Conservation (phyloP, 2,329 filamentous ascomycete genomes). For the Neonectria punicea region DNA sequence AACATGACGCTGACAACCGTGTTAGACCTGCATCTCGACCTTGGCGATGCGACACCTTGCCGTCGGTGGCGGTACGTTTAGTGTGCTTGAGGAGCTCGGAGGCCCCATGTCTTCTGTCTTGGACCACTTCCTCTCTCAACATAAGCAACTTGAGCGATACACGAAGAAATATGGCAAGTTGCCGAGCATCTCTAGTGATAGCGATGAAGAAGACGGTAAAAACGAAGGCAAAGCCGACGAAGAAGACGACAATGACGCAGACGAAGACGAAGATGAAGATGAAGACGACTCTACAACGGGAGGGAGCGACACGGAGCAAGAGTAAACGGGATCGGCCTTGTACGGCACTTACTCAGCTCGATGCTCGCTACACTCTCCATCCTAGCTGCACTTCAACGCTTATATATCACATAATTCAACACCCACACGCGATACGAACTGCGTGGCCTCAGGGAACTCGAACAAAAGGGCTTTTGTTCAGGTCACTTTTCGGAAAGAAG, state of each 20-base stretch:
- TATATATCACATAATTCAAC: slow-evolving; percentile 37
- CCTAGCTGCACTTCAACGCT: slow-evolving; percentile 7
- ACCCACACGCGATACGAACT: slow-evolving; percentile 30
- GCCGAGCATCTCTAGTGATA: slow-evolving; percentile 35
- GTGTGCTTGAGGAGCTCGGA: slow-evolving; percentile 76
- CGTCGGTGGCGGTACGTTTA: slow-evolving; percentile 71
- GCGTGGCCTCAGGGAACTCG: slow-evolving; percentile 24
- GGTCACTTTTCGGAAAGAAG: background rate
- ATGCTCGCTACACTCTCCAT: background rate
- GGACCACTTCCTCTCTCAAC: slow-evolving; percentile 66
- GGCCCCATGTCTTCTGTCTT: slow-evolving; percentile 82
- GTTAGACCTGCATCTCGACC: slow-evolving; percentile 82
- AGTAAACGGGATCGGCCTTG: slow-evolving; percentile 12
- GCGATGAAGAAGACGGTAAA: slow-evolving; percentile 36
- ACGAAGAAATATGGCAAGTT: slow-evolving; percentile 63
- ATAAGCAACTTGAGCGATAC: slow-evolving; percentile 72
- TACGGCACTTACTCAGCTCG: background rate
- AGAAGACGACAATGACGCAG: slow-evolving; percentile 22
- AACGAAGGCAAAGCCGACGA: slow-evolving; percentile 39
- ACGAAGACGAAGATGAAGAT: slow-evolving; percentile 33
- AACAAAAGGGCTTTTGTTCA: slow-evolving; percentile 27
- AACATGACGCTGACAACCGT: slow-evolving; percentile 35
- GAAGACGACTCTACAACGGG: slow-evolving; percentile 32
- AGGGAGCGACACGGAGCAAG: slow-evolving; percentile 45
- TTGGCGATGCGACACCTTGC: slow-evolving; percentile 83